These are phyloP conservation scores for Cryptosporidium sp. DNA, from an alignment of 169 alveolate species.

Conservation along the genomic window DNA sequence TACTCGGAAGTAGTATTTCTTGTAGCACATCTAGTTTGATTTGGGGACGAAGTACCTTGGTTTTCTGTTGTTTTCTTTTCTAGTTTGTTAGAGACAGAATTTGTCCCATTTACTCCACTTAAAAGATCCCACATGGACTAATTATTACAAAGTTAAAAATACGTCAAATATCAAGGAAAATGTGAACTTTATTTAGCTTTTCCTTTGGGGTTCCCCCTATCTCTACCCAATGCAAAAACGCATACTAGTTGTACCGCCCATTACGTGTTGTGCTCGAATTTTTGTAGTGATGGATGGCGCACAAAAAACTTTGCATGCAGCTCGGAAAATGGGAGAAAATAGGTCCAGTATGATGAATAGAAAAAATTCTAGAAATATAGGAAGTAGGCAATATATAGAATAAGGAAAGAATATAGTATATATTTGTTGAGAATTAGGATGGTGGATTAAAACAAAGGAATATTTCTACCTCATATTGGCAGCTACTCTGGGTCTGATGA, in stretches of 20 bases:
- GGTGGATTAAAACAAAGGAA: not conserved
- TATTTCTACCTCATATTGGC: not conserved
- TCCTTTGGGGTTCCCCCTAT: not conserved
- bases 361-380: not conserved
- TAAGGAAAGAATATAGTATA: no score
- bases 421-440: not conserved
- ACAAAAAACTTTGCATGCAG: not conserved
- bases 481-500: conserved; percentile 5
- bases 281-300: not conserved
- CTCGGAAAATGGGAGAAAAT: not conserved
- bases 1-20: not conserved
- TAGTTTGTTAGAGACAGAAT: not conserved
- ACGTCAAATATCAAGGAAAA: not conserved
- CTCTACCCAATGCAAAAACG: not conserved
- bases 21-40: conserved; percentile 1
- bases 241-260: not conserved
- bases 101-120: not conserved
- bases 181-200: not conserved
- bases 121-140: conserved; percentile 10
- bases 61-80: conserved; percentile 1
- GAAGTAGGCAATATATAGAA: no score
- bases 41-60: not conserved
- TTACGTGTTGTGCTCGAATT: not conserved
- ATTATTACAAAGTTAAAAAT: not conserved
- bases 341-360: not conserved